Conservation (phyloP, 2,329 filamentous ascomycete species). For the Monilinia fructicola region DNA sequence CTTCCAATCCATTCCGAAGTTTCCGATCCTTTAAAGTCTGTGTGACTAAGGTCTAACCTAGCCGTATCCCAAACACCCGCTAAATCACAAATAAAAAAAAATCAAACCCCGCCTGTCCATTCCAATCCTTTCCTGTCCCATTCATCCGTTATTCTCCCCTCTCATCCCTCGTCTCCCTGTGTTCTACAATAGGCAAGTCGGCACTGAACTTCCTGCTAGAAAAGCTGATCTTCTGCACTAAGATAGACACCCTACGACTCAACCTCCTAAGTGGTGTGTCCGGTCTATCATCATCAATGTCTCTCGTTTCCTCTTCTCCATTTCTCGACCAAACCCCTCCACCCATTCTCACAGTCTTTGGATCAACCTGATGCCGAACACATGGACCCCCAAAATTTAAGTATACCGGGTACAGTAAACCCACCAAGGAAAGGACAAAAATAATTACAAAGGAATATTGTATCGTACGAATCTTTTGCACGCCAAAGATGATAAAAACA, state of each 20-base stretch:
- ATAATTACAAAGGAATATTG: conserved; percentile 36
- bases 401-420: conserved; percentile 35
- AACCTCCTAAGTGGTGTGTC: conserved; percentile 26
- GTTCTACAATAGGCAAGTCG: conserved; percentile 28
- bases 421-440: conserved; percentile 34
- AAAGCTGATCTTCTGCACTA: conserved; percentile 28
- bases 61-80: not conserved
- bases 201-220: conserved; percentile 22
- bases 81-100: not conserved
- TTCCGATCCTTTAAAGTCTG: not conserved
- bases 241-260: conserved; percentile 26
- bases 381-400: conserved; percentile 29
- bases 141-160: conserved; percentile 20
- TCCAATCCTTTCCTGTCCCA: not conserved
- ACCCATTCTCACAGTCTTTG: conserved; percentile 14
- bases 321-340: conserved; percentile 8
- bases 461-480: conserved; percentile 28
- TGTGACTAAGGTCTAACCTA: not conserved
- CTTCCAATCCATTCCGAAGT: not conserved
- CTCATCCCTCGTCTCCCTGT: conserved; percentile 25
- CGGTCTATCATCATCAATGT: not conserved
- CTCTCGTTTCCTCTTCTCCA: not conserved
- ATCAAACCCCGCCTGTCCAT: not conserved
- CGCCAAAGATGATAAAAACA: conserved; percentile 36
- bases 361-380: conserved; percentile 36